Evolutionary conservation across 2,329 filamentous ascomycete genomes (phyloP), one percentile per base, ranked within the genome.

Genomic region (Pezicula carpinea): DNA sequence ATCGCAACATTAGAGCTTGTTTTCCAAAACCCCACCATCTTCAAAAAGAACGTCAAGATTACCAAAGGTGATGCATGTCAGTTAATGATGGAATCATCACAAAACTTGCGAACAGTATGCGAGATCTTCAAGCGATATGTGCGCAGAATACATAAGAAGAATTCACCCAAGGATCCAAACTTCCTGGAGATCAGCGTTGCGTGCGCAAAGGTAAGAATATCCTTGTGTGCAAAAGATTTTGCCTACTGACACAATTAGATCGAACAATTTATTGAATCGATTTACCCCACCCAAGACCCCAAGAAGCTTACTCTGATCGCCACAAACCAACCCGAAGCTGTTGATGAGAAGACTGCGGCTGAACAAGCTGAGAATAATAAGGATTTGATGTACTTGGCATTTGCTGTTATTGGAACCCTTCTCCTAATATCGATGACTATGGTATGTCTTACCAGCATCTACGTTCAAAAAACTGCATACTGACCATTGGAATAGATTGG

Each of bases 51-150:
- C 62, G 74, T 99, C 71, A 99, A 99, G 73, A 96, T 99, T 68
- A 92, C 88, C 48, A 97, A 96, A 73, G 93, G 93, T 26, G 82
- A 92, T 56, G 91, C 93, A 32, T 97, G 93, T 66, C 77, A 85
- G 57, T 74, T 97, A 59, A 97, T 99, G 93, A 77, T 83, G 52
- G 82, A 96, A 60, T 95, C 89, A 10, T 95, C 92, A 6, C 92
- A 97, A 65, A 96, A 96, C 65, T 75, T 97, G 43, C 77, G 78
- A 46, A 73, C 87, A 1, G 80, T 95, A 4, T 95, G 87, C 64
- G 83, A 89, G 5, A 80, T 89, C 11, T 97, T 97, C 76, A 80
- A 80, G 61, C 75, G 69, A 58, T 95, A 95, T 61, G 75, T 81
- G 7, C 82, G 87, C 58, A 82, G 79, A 66, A 97, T 99, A 66